Conservation (phyloP, 2,329 filamentous ascomycete species). For the Phaeosphaeriaceae sp. region DNA sequence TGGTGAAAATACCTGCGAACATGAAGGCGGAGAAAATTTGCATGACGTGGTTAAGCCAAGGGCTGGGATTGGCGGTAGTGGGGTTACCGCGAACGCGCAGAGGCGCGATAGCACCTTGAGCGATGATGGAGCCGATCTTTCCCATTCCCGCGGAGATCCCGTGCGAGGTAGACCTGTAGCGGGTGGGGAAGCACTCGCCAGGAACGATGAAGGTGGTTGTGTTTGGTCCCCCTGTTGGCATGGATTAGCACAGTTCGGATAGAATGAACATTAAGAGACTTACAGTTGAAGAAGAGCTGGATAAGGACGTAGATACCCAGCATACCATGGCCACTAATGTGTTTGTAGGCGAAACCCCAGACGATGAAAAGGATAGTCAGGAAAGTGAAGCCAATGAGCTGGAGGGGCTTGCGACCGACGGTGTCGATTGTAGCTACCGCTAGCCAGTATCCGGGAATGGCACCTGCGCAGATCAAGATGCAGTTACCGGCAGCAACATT, state of each 20-base stretch:
- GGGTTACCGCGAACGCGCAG: constrained; percentile 60
- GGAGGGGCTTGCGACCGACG: constrained; percentile 61
- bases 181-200: constrained; percentile 59
- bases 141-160: constrained; percentile 58
- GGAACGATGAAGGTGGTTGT: constrained; percentile 60
- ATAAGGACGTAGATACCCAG: constrained; percentile 57
- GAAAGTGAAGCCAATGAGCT: constrained; percentile 40
- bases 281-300: constrained; percentile 61
- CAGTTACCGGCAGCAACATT: constrained; percentile 80
- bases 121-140: constrained; percentile 59
- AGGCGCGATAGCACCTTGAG: constrained; percentile 56
- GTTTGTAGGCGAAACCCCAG: constrained; percentile 55
- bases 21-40: constrained; percentile 82
- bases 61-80: constrained; percentile 51
- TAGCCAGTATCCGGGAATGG: constrained; percentile 81
- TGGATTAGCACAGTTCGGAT: too few relatives aligned
- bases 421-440: constrained; percentile 66
- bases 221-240: constrained; percentile 47
- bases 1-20: constrained; percentile 72
- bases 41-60: constrained; percentile 76
- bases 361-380: constrained; percentile 63
- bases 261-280: too few relatives aligned
- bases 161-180: constrained; percentile 58
- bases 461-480: constrained; percentile 78
- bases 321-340: constrained; percentile 48